Percentiles rank a stretch among this genome's conserved stretches.
Conservation (phyloP, 352 stramenopile genomes). For the Phytophthora fragariae region DNA sequence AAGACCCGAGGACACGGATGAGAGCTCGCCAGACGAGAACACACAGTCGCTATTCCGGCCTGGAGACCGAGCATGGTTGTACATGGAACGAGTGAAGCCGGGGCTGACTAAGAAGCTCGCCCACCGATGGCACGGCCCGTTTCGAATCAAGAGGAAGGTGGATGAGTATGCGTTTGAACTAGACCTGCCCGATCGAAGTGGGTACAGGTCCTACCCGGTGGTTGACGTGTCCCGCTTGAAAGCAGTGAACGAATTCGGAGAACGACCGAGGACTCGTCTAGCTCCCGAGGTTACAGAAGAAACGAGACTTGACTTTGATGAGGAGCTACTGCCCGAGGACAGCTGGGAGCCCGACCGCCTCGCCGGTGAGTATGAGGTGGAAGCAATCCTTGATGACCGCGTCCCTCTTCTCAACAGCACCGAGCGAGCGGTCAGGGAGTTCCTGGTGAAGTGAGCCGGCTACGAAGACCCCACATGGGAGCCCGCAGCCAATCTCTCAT, state of each 20-base stretch:
- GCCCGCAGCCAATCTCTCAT: too few relatives aligned
- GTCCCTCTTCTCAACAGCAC: neutral
- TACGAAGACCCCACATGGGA: too few relatives aligned
- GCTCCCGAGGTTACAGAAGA: neutral
- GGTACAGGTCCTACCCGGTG: neutral
- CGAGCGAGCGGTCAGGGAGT: neutral
- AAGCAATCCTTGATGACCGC: neutral
- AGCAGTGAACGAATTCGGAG: too few relatives aligned
- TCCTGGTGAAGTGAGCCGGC: neutral
- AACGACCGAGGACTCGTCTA: too few relatives aligned
- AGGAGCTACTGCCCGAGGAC: neutral
- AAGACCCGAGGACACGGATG: too few relatives aligned
- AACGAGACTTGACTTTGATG: neutral
- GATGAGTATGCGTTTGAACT: neutral
- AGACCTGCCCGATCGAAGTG: neutral
- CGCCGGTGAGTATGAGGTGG: neutral
- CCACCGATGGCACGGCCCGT: too few relatives aligned
- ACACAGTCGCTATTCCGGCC: too few relatives aligned
- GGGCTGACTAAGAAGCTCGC: too few relatives aligned
- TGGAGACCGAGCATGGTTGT: too few relatives aligned
- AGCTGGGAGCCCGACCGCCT: neutral
- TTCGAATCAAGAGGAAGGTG: too few relatives aligned
- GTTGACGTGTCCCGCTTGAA: neutral
- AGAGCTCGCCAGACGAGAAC: too few relatives aligned
- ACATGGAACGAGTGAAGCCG: too few relatives aligned